These are phyloP conservation scores for Oidiodendron maius DNA, from an alignment of 495 filamentous ascomycete genomes.

Conservation along the genomic window DNA sequence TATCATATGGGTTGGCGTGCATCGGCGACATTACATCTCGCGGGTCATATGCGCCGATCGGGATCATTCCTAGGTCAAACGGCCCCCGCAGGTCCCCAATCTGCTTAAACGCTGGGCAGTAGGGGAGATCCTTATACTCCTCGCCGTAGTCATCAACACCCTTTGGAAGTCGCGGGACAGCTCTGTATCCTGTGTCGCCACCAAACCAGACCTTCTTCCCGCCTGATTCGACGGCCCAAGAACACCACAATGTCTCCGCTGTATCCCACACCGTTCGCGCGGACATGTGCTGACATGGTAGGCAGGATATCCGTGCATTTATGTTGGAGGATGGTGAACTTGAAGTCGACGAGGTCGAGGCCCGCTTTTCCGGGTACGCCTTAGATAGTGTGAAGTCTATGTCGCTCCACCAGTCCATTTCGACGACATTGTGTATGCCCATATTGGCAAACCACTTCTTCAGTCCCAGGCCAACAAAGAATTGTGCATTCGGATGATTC, in stretches of 20 bases:
- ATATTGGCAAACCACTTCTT: conserved; percentile 69
- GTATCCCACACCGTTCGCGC: conserved; percentile 64
- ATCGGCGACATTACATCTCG: conserved; percentile 68
- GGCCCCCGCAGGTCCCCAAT: conserved; percentile 77
- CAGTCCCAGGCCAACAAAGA: conserved; percentile 85
- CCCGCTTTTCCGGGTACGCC: conserved; percentile 21
- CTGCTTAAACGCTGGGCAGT: conserved; percentile 82
- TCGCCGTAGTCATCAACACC: conserved; percentile 67
- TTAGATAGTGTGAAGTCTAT: conserved; percentile 59
- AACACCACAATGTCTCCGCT: conserved; percentile 71
- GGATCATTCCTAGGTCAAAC: conserved; percentile 91
- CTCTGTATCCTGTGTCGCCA: conserved; percentile 75
- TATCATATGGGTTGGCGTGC: conserved; percentile 86
- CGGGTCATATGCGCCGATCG: conserved; percentile 88
- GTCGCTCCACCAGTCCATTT: conserved; percentile 94
- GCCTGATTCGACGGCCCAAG: conserved; percentile 76
- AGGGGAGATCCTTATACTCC: conserved; percentile 59
- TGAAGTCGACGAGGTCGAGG: conserved; percentile 15
- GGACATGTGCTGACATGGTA: conserved; percentile 83
- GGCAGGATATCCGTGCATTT: conserved; percentile 67
- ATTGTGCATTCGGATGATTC: conserved; percentile 73
- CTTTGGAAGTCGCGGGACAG: conserved; percentile 62
- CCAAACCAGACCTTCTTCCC: conserved; percentile 72
- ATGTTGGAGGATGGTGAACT: conserved; percentile 37
- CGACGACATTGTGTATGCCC: conserved; percentile 70